Percentiles rank a stretch among this genome's conserved stretches.
phyloP scores from a whole-genome alignment of 306 rosid genomes.

The Begonia peltatifolia region DNA sequence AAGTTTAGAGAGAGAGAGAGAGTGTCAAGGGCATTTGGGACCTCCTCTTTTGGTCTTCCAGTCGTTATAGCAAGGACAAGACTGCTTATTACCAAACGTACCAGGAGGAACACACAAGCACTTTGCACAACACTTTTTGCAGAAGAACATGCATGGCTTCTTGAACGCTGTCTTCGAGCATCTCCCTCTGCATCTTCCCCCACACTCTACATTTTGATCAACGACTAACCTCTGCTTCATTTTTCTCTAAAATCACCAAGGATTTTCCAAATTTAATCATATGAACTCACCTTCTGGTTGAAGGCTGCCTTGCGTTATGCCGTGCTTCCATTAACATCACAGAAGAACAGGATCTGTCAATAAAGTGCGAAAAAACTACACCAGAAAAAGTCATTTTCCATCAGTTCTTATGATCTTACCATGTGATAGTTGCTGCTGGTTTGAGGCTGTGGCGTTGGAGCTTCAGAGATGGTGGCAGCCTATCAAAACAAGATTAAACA shows the following conservation, averaged over 20 bases:
- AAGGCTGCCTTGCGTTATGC: conserved; percentile 64
- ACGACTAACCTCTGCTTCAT: not conserved
- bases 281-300: conserved; percentile 39
- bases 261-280: not conserved
- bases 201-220: conserved; percentile 35
- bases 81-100: conserved; percentile 57
- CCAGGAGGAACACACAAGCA: conserved; percentile 81
- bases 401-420: conserved; percentile 14
- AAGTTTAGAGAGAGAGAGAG: not conserved
- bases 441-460: conserved; percentile 44
- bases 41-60: conserved; percentile 87
- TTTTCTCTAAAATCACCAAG: not conserved
- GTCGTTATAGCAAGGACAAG: conserved; percentile 65
- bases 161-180: conserved; percentile 60
- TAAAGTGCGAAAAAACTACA: conserved; percentile 4
- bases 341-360: conserved; percentile 2
- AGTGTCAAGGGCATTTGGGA: conserved; percentile 60
- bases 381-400: not conserved
- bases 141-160: conserved; percentile 72
- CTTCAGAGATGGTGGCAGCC: conserved; percentile 6
- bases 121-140: conserved; percentile 53
- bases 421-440: conserved; percentile 14
- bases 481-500: not conserved
- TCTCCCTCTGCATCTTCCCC: conserved; percentile 35
- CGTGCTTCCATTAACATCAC: conserved; percentile 13